Evolutionary conservation across 2,329 filamentous ascomycete species (phyloP), one percentile per base, ranked within the genome.

Genomic region (Ilyonectria mors-panacis): DNA sequence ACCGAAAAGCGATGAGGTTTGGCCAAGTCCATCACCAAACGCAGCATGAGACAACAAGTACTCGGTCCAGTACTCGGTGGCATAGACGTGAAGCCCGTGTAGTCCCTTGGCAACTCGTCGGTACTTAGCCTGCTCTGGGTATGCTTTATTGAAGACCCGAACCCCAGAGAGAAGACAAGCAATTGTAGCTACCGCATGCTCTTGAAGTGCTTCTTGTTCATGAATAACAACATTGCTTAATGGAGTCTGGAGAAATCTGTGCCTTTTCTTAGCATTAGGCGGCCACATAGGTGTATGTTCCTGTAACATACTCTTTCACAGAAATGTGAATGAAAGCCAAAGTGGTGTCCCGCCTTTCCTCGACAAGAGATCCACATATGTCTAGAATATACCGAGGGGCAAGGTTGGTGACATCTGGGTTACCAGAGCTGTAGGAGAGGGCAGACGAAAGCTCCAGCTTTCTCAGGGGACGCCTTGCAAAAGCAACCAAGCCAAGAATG

Each of bases 271-370:
- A 70, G 35, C 2, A 2, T 13, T 8, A 1, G 3, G 1, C 5
- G 4, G 2, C 10, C 3, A 8, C 6, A 26, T 26, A 26, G 6
- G 1, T 0, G 2, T 2, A 10, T 6, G 1, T 2, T 9, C 4
- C 3, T 17, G 0, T 10, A 2, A 45, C 63, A 48, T 70, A 71
- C 70, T 72, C 67, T 17, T 63, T 71, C 0, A 72, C 67, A 1
- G 70, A 72, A 0, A 58, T 68, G 6, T 71, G 69, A 17, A 72
- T 71, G 2, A 71, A 71, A 2, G 64, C 17, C 1, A 71, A 1
- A 0, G 56, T 71, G 6, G 59, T 35, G 3, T 71, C 70, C 2
- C 17, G 30, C 2, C 61, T 62, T 33, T 70, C 67, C 17, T 70
- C 69, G 0, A 70, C 28, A 0, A 71, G 45, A 0, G 67, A 50